Evolutionary conservation across 257 asterid genomes (phyloP).

Genomic region (Sherardia arvensis): DNA sequence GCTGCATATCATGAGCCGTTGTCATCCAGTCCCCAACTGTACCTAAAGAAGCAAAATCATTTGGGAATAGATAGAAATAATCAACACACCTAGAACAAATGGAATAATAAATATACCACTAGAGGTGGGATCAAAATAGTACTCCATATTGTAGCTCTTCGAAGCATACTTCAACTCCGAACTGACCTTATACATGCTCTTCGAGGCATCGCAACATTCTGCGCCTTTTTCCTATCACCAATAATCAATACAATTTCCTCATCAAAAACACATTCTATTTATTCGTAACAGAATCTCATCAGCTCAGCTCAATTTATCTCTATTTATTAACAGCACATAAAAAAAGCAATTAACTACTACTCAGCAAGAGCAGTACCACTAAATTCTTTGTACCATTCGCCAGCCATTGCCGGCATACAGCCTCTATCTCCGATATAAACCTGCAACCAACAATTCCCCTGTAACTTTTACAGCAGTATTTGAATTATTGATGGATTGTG

Average conservation of each 20-base stretch:
- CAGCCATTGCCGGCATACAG: conserved; percentile 83
- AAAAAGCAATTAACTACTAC: neutral
- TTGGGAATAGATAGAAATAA: too few relatives aligned
- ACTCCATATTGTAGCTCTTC: conserved; percentile 88
- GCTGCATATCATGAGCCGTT: conserved; percentile 70
- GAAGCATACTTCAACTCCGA: too few relatives aligned
- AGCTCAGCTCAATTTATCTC: neutral
- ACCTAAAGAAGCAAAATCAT: conserved; percentile 41
- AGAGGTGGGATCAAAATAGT: conserved; percentile 41
- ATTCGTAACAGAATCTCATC: neutral
- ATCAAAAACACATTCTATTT: neutral
- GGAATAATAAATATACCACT: conserved; percentile 37
- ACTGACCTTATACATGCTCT: conserved; percentile 63
- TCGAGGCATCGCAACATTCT: conserved; percentile 33
- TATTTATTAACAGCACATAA: neutral
- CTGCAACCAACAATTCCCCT: conserved; percentile 20
- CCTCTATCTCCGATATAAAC: conserved; percentile 90
- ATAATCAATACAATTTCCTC: neutral
- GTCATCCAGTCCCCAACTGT: conserved; percentile 58
- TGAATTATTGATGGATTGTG: neutral
- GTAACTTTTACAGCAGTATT: neutral
- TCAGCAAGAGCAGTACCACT: conserved; percentile 30
- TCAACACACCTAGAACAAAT: conserved; percentile 7
- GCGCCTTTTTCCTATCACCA: conserved; percentile 61
- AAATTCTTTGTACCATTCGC: conserved; percentile 72